A percentile compares a stretch with the other conserved stretches of the same genome.
Evolutionary conservation across 345 rosid species (phyloP).

Genomic region (Excoecaria agallocha): DNA sequence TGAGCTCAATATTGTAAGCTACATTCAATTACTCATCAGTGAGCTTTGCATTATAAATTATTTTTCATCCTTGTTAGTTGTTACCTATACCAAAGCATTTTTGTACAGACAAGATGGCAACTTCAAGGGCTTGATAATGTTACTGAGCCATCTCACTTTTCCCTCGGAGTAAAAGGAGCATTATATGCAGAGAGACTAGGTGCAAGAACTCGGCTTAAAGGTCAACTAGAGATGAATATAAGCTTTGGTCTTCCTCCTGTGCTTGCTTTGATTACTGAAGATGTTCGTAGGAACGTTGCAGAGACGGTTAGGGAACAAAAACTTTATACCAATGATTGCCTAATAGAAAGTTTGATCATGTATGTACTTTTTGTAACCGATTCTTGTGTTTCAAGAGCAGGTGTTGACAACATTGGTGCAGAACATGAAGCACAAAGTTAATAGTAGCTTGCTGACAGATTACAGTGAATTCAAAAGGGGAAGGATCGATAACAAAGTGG

Average conservation of each 20-base stretch:
- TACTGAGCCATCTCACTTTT: constrained; percentile 61
- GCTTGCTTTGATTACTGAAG: constrained; percentile 63
- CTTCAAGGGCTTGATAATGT: constrained; percentile 64
- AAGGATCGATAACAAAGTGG: constrained; percentile 7
- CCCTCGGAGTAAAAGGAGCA: constrained; percentile 62
- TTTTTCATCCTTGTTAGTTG: neutral
- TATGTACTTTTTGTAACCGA: neutral
- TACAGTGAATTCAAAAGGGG: constrained; percentile 65
- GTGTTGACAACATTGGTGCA: constrained; percentile 59
- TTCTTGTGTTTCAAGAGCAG: constrained; percentile 29
- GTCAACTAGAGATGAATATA: constrained; percentile 69
- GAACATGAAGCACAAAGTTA: constrained; percentile 82
- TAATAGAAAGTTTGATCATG: neutral
- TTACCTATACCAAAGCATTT: constrained; percentile 9
- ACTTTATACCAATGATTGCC: neutral
- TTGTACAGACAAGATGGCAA: constrained; percentile 74
- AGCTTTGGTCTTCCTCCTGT: constrained; percentile 76
- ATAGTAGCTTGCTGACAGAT: constrained; percentile 73
- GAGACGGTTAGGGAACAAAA: constrained; percentile 43
- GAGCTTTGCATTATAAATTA: neutral
- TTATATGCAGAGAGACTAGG: constrained; percentile 59
- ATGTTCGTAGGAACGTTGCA: constrained; percentile 56
- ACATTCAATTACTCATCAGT: neutral
- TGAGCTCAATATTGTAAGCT: constrained; percentile 71
- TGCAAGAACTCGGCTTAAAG: constrained; percentile 54